Base-by-base conservation (phyloP, 176 grass and related monocot species). In the Musa schizocarpa region DNA sequence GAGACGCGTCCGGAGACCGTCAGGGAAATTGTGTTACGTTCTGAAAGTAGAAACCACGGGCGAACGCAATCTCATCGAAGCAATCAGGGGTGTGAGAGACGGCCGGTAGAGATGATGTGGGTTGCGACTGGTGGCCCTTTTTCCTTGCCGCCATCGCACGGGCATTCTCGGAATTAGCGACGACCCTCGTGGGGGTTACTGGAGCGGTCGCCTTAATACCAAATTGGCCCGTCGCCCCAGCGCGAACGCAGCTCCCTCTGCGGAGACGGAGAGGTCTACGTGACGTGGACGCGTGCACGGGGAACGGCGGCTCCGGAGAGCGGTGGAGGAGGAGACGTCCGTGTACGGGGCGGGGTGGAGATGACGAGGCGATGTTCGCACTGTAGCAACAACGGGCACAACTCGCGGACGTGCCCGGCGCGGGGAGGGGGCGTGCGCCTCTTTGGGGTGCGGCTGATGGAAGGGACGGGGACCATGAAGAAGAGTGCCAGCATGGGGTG, bases 321-420 rank as follows among this genome's bases (percentile, higher is more conserved):
- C 11, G 34, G 34, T 43, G 13, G 21, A 34, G 21, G 65, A 6
- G 24, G 21, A 11, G 13, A 17, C 9, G 13, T 1, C 23, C 21
- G 1, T 9, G 21, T 16, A 51, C 11, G 20, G 52, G 19, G 8
- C 51, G 71, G 71, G 74, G 57, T 8, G 29, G 71, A 25, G 89
- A 92, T 92, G 89, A 87, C 85, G 85, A 74, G 89, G 76, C 83
- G 92, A 49, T 96, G 92, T 85, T 96, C 92, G 64, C 87, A 90
- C 87, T 96, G 92, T 73, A 86, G 92, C 79, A 96, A 90, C 85
- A 96, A 90, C 87, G 92, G 89, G 72, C 92, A 96, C 87, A 96
- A 96, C 89, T 29, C 92, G 81, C 85, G 92, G 7, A 96, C 92
- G 50, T 92, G 92, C 69, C 89, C 85, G 43, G 53, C 59, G 53